Evolutionary conservation across 208 protist genomes (phyloP), one percentile per base, ranked within the genome.

Genomic region (Leishmania guyanensis): DNA sequence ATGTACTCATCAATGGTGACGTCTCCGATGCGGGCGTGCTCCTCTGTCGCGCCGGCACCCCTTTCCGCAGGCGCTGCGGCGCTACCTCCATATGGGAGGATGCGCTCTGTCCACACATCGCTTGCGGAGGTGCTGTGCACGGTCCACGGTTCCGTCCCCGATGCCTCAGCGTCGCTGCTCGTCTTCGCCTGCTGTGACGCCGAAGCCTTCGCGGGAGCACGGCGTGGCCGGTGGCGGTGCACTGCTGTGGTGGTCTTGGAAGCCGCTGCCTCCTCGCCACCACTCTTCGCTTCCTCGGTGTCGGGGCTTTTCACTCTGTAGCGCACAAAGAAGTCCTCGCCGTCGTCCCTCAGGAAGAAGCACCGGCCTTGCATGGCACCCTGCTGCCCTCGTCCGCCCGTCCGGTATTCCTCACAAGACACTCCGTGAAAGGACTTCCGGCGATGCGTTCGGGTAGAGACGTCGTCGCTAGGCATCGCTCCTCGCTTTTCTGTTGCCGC

Each of bases 341-440:
- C 54, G 70, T 43, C 39, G 78, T 69, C 70, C 8, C 58, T 71
- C 64, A 80, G 50, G 17, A 89, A 74, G 76, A 81, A 89, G 79
- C 87, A 82, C 51, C 84, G 84, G 5, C 84, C 78, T 29, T 77
- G 53, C 54, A 83, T 22, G 64, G 72, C 12, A 9, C 70, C 17
- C 33, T 72, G 74, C 33, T 43, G 80, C 39, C 54, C 68, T 39
- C 77, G 58, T 58, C 78, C 69, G 8, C 58, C 69, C 36, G 58
- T 39, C 8, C 64, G n/a, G 76, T 89, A 83, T 78, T 89, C 82
- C 66, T 89, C 86, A 46, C 86, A 89, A 12, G 82, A 77, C 2
- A 89, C n/a, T 20, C 75, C 79, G 58, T 80, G 78, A 22, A 86
- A 77, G 75, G 83, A 50, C 50, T 39, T 36, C 8, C 60, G 81